Conservation (phyloP, 2,329 filamentous ascomycete genomes). For the Colletotrichum abscissum region DNA sequence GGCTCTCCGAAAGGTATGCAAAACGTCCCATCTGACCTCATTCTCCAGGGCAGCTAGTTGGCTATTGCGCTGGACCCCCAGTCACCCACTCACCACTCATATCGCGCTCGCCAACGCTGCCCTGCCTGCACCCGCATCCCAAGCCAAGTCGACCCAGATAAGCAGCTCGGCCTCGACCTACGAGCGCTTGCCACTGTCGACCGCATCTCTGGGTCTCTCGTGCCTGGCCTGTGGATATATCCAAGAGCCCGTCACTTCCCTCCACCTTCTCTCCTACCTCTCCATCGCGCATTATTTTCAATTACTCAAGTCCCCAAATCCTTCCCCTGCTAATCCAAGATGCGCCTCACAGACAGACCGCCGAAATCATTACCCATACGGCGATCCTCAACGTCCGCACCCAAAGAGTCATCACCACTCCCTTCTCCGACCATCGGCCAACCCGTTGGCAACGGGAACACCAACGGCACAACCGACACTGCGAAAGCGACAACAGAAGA, state of each 20-base stretch:
- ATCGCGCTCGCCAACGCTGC: conserved; percentile 15
- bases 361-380: conserved; percentile 22
- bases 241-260: conserved; percentile 15
- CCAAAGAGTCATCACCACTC: conserved; percentile 18
- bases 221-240: conserved; percentile 18
- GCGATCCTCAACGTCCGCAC: conserved; percentile 23
- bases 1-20: conserved; percentile 82
- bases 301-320: not conserved
- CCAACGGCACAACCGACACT: conserved; percentile 18
- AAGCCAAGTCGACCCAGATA: conserved; percentile 31
- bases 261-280: not conserved
- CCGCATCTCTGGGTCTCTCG: conserved; percentile 13
- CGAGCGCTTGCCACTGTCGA: conserved; percentile 24
- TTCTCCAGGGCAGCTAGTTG: conserved; percentile 24
- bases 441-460: conserved; percentile 23
- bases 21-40: conserved; percentile 32
- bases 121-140: conserved; percentile 19
- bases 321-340: conserved; percentile 18
- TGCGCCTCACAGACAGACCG: conserved; percentile 33
- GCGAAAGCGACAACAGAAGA: conserved; percentile 22
- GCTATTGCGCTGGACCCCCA: conserved; percentile 4
- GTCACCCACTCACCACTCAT: conserved; percentile 17
- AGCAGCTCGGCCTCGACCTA: conserved; percentile 11
- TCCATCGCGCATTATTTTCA: conserved; percentile 3
- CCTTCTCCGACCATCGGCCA: conserved; percentile 23